A percentile compares a stretch with the other conserved stretches of the same genome.
Conservation (phyloP, 495 filamentous ascomycete species). For the Lasiosphaeriaceae sp. region DNA sequence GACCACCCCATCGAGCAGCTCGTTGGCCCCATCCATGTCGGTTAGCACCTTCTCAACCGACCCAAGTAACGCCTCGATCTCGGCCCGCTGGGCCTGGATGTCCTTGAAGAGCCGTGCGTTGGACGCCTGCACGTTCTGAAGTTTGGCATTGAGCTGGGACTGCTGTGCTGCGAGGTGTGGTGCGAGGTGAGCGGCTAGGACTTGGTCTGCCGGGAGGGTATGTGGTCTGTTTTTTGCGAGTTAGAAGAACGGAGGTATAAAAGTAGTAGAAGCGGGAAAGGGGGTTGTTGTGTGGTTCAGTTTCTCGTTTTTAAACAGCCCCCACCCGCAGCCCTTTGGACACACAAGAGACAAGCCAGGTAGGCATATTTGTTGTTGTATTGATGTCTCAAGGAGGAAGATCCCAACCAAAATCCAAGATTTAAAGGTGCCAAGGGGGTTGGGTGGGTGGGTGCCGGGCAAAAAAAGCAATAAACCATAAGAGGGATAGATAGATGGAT, state of each 20-base stretch:
- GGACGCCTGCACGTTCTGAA: constrained; percentile 58
- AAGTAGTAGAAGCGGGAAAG: too few relatives aligned
- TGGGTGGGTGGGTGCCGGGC: too few relatives aligned
- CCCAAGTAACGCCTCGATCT: constrained; percentile 65
- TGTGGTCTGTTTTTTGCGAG: constrained; percentile 56
- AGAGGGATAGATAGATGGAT: constrained; percentile 6
- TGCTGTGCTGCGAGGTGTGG: constrained; percentile 63
- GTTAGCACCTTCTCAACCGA: constrained; percentile 62
- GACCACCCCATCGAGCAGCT: constrained; percentile 39
- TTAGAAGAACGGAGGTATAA: too few relatives aligned
- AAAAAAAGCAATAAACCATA: not conserved
- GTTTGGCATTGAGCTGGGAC: constrained; percentile 53
- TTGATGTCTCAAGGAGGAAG: too few relatives aligned
- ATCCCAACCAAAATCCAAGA: too few relatives aligned
- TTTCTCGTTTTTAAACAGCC: not conserved
- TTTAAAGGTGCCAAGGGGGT: too few relatives aligned
- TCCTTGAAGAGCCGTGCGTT: constrained; percentile 61
- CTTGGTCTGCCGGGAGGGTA: constrained; percentile 60
- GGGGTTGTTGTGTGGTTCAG: too few relatives aligned
- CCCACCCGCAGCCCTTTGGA: too few relatives aligned
- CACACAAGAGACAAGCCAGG: too few relatives aligned
- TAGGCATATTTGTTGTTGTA: too few relatives aligned
- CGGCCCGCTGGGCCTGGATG: constrained; percentile 62
- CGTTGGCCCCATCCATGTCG: constrained; percentile 65
- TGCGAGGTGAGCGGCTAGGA: constrained; percentile 67